Base-by-base conservation (phyloP, 2,329 filamentous ascomycete species). In the Aspergillus sp. region DNA sequence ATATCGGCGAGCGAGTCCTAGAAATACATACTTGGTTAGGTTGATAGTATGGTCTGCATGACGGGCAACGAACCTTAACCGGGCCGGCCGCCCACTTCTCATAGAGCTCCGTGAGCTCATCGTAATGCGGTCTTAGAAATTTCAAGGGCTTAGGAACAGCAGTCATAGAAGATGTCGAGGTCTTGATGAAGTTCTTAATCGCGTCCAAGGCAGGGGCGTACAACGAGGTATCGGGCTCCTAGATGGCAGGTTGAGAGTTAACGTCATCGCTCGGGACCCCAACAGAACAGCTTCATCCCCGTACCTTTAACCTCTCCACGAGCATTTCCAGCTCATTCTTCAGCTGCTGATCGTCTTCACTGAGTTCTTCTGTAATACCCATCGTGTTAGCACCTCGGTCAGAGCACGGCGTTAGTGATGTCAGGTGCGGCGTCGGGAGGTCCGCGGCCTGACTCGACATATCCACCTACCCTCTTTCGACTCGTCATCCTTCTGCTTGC, bases 101-200 rank as follows among this genome's bases (percentile, higher is more conserved):
- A 81, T 97, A 96, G 27, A 93, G 82, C 77, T 90, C 90, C 64
- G 90, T 90, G 73, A 99, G 84, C 59, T 90, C 88, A 79, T 96
- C 90, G 81, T 98, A 99, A 79, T 99, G 94, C 68, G 94, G 95
- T 81, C 95, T 88, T 65, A 99, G 86, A 78, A 99, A 99, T 80
- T 99, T 99, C 71, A 99, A 85, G 36, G 95, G 95, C 81, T 99
- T 99, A 23, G 96, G 95, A 64, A 99, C 95, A 62, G 95, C 95
- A 52, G 95, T 99, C 95, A 99, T 99, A 49, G 96, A 99, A 61
- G 93, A 98, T 67, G 95, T 99, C 62, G 95, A 96, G 58, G 95
- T 99, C 83, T 97, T 98, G 84, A 99, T 99, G 75, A 92, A 96
- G 72, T 89, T 92, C 83, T 97, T 98, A 87, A 99, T 97, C 68